Percentiles rank a stretch among this genome's conserved stretches.
Evolutionary conservation across 2,329 filamentous ascomycete species (phyloP).

Genomic region (Exophiala sp.): DNA sequence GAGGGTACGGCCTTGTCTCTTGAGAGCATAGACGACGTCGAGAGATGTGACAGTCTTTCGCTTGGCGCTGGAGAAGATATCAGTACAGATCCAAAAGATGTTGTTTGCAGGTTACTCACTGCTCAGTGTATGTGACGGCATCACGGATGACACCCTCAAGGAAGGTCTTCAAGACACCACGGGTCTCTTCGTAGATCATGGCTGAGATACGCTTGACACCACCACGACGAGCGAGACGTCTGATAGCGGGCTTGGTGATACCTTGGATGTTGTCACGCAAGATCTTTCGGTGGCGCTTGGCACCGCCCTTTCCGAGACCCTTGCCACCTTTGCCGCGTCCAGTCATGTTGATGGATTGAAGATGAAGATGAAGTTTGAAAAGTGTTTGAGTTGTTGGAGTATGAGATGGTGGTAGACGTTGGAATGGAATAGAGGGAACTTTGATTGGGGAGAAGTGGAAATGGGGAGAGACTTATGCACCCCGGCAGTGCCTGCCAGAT

Average conservation of each 20-base stretch:
- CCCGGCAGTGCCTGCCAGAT: constrained; percentile 21
- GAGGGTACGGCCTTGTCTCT: constrained; percentile 67
- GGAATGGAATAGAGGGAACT: constrained; percentile 13
- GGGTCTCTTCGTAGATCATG: constrained; percentile 81
- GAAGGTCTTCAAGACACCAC: constrained; percentile 77
- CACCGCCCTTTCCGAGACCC: constrained; percentile 96
- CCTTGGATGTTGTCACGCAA: constrained; percentile 99
- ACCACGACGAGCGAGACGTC: constrained; percentile 97
- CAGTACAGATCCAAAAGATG: constrained; percentile 59
- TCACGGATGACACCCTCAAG: constrained; percentile 77
- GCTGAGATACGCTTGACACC: constrained; percentile 99
- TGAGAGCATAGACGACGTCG: constrained; percentile 62
- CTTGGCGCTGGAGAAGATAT: constrained; percentile 65
- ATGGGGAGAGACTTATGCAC: constrained; percentile 22
- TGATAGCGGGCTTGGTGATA: constrained; percentile 97
- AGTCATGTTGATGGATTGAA: constrained; percentile 52
- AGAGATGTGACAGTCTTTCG: constrained; percentile 57
- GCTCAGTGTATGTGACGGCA: constrained; percentile 77
- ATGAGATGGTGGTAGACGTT: constrained; percentile 10
- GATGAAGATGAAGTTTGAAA: constrained; percentile 27
- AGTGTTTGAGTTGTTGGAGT: constrained; percentile 10
- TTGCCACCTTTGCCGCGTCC: constrained; percentile 87
- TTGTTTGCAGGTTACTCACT: constrained; percentile 51
- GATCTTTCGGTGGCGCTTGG: constrained; percentile 99
- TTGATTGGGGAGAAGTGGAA: constrained; percentile 19